Base-by-base conservation (phyloP, 495 filamentous ascomycete genomes). In the Penicillium ochrochloron region DNA sequence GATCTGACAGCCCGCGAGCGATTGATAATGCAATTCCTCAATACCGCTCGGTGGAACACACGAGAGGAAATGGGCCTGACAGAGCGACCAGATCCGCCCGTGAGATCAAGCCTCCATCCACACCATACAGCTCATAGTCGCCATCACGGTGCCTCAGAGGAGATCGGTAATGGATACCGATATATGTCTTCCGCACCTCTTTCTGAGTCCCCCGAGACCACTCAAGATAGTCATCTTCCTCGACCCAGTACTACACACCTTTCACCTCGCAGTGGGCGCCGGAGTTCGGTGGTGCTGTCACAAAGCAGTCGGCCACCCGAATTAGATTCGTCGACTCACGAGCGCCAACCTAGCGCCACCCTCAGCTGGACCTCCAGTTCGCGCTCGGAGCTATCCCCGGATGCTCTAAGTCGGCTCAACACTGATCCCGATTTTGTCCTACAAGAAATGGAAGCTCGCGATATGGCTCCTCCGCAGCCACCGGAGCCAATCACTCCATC, bases 11-110 rank as follows among this genome's bases (percentile, higher is more conserved):
- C 84, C 54, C 76, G 82, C 35, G 87, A 90, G 70, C 82, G 85
- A 59, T 75, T 83, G 57, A 82, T 89, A 42, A 75, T 89, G 57
- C 86, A 89, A 27, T 84, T 83, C 64, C 71, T 89, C 62, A 83
- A 79, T 57, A 77, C 78, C 17, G 77, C 78, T 39, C 77, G 80
- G 31, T 81, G 71, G 73, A 73, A 76, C 9, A 71, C 77, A 42
- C 70, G 74, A 59, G 44, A 71, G 39, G 77, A 80, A 62, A 76
- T 76, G 56, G 70, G 74, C 27, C 59, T 72, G 44, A 68, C 74
- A 14, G 78, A 79, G 39, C 73, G 76, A 51, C 67, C 72, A 37
- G 78, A 78, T 51, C 70, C 73, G 52, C 65, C 73, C 37, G 60
- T 72, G 0, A 76, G 76, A 63, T 62, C 68, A 42, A 67, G 60